These are phyloP conservation scores for Hypsizygus marmoreus DNA, from an alignment of 768 basidiomycete genomes.

Conservation along the genomic window DNA sequence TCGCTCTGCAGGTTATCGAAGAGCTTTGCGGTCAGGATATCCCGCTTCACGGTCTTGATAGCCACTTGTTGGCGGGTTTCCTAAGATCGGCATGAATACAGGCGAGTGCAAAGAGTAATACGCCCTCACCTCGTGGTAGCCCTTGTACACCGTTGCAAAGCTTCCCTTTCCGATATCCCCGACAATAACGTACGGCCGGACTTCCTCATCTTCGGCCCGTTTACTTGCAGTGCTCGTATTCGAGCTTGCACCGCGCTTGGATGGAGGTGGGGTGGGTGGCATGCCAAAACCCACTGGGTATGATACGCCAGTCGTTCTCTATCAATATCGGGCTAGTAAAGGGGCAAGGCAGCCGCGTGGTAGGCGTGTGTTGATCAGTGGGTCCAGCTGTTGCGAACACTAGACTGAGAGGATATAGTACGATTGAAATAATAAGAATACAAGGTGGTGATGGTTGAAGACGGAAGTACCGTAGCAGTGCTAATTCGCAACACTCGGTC, in stretches of 20 bases:
- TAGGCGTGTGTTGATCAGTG: too few species aligned
- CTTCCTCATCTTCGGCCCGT: constrained; percentile 62
- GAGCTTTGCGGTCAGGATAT: constrained; percentile 86
- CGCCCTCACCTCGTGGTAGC: constrained; percentile 79
- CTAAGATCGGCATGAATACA: constrained; percentile 37
- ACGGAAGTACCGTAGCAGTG: too few species aligned
- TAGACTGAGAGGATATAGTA: too few species aligned
- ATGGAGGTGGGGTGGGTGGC: constrained; percentile 14
- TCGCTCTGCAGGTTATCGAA: constrained; percentile 98
- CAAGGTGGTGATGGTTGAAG: too few species aligned
- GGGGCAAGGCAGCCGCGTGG: too few species aligned
- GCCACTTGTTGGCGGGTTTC: constrained; percentile 81
- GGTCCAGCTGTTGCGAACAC: too few species aligned
- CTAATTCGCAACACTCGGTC: too few species aligned
- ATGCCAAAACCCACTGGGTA: constrained; percentile 5
- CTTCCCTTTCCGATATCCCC: constrained; percentile 85
- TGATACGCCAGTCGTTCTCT: too few species aligned
- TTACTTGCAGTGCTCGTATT: constrained; percentile 5
- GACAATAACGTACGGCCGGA: constrained; percentile 76
- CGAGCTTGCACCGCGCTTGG: constrained; percentile 5
- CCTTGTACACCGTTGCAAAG: constrained; percentile 95
- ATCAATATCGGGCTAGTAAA: too few species aligned
- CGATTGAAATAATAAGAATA: too few species aligned
- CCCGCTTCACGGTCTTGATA: constrained; percentile 90
- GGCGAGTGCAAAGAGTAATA: neutral